Evolutionary conservation across 495 filamentous ascomycete genomes (phyloP).

Genomic region (Lentithecium fluviatile): DNA sequence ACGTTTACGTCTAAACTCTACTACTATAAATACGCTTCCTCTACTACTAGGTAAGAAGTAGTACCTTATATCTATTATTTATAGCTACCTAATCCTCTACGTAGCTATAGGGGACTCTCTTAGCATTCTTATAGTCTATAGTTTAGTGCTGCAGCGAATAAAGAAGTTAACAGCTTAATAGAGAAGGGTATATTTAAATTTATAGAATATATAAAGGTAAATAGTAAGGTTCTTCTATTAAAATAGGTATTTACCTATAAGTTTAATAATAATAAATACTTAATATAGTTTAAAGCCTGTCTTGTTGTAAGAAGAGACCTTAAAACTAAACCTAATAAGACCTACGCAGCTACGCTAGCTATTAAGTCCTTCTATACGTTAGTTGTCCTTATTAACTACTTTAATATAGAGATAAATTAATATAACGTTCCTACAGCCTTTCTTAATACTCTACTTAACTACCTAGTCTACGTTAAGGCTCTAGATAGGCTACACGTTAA

Average conservation of each 20-base stretch:
- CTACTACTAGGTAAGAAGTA: too few relatives aligned
- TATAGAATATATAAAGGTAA: not conserved
- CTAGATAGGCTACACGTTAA: not conserved
- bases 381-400: constrained; percentile 5
- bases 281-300: constrained; percentile 17
- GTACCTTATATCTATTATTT: too few relatives aligned
- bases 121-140: too few relatives aligned
- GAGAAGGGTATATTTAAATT: not conserved
- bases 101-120: too few relatives aligned
- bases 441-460: not conserved
- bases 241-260: constrained; percentile 31
- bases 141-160: too few relatives aligned
- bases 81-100: too few relatives aligned
- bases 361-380: constrained; percentile 3
- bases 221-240: constrained; percentile 18
- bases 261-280: constrained; percentile 22
- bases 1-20: too few relatives aligned
- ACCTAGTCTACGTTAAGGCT: not conserved
- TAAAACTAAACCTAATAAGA: constrained; percentile 8
- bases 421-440: constrained; percentile 16
- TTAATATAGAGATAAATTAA: constrained; percentile 4
- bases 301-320: constrained; percentile 20
- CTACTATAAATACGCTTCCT: too few relatives aligned
- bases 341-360: constrained; percentile 19
- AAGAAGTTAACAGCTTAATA: not conserved